Conservation (phyloP, 495 filamentous ascomycete species). For the Podospora appendiculata region DNA sequence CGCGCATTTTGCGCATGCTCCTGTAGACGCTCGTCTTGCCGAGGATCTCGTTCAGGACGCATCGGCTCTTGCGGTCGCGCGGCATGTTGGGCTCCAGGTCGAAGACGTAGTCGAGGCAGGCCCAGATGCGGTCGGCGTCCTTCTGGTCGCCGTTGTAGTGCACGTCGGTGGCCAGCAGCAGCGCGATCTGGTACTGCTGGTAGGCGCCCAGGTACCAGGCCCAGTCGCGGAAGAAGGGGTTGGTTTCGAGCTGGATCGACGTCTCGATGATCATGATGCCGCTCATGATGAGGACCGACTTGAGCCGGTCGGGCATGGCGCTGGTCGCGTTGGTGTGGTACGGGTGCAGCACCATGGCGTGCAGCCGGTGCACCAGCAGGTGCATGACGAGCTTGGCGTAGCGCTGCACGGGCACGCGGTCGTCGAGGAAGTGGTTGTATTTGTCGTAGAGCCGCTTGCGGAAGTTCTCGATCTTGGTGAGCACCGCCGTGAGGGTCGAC, state of each 20-base stretch:
- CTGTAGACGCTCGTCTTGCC: slow-evolving; percentile 32
- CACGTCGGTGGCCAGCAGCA: slow-evolving; percentile 45
- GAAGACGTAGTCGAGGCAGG: slow-evolving; percentile 64
- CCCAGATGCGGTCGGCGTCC: slow-evolving; percentile 57
- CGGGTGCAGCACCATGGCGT: slow-evolving; percentile 57
- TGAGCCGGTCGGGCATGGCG: slow-evolving; percentile 38
- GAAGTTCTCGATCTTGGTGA: slow-evolving; percentile 57
- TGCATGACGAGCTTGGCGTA: slow-evolving; percentile 53
- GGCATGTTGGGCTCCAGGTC: slow-evolving; percentile 43
- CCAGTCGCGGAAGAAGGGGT: slow-evolving; percentile 43
- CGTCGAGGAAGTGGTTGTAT: slow-evolving; percentile 53
- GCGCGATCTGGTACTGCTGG: slow-evolving; percentile 47
- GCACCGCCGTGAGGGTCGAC: slow-evolving; percentile 46
- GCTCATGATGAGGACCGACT: slow-evolving; percentile 40
- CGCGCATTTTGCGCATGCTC: slow-evolving; percentile 38
- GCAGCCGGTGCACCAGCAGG: slow-evolving; percentile 51
- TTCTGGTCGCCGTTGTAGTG: slow-evolving; percentile 48
- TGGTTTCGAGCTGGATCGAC: slow-evolving; percentile 52
- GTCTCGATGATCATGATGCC: slow-evolving; percentile 50
- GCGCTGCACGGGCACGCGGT: slow-evolving; percentile 48
- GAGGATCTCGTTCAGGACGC: slow-evolving; percentile 33
- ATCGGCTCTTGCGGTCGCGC: slow-evolving; percentile 29
- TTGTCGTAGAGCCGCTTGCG: slow-evolving; percentile 48
- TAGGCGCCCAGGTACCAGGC: slow-evolving; percentile 49
- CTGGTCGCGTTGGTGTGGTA: slow-evolving; percentile 51